Base-by-base conservation (phyloP, 306 rosid genomes). In the Phaseolus lunatus region DNA sequence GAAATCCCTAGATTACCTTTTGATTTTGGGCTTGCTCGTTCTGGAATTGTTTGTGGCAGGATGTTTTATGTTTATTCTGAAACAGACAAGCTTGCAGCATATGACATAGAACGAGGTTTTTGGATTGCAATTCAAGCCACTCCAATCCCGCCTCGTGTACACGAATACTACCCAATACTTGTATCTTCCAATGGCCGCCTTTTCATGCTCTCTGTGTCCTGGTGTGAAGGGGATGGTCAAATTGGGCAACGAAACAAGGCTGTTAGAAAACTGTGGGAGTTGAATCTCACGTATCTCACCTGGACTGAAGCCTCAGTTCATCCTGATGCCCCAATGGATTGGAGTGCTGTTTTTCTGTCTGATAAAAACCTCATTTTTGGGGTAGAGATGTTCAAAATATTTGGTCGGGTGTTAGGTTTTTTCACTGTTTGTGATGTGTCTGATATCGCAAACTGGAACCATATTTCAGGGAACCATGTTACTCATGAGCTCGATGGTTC, bases 261-360 rank as follows among this genome's bases (percentile, higher is more conserved):
- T 72, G 93, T 94, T 13, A 85, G 98, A 84, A 94, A 94, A 81
- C 76, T 92, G 53, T 94, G 98, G 98, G 98, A 94, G 85, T 85
- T 94, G 48, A 96, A 94, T 84, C 96, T 94, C 80, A 63, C 82
- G 85, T 84, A 88, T 87, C 96, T 88, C 61, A 81, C 85, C 73
- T 96, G 99, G 99, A 76, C 85, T 0, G 94, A 96, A 87, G 93
- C 87, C 77, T 91, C 96, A 0, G 93, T 91, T 71, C 99, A 96
- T 85, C 99, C 99, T 10, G 99, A 96, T 87, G 99, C 98, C 41
- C 99, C 99, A 72, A 96, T 96, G 99, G 99, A 96, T 84, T 96
- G 99, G 98, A 96, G 90, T 80, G 97, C 99, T 37, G 89, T 77
- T 18, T 96, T 96, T 78, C 87, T 91, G 71, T 90, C 94, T 0